Base-by-base conservation (phyloP, 768 basidiomycete species). In the Agaricus bisporus region DNA sequence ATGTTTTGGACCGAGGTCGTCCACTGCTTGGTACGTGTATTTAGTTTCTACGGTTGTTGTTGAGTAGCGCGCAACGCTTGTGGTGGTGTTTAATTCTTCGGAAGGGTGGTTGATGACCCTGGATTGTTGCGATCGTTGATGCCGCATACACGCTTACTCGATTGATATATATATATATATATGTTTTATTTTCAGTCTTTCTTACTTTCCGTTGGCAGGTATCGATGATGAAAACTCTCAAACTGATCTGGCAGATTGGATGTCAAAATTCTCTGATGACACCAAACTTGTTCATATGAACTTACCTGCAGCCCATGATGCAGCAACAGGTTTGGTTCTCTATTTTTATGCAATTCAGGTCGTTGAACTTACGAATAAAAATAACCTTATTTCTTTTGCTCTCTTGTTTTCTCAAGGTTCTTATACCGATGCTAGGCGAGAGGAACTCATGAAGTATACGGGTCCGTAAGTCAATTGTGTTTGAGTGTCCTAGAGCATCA, bases 291-390 rank as follows among this genome's bases (percentile, higher is more conserved):
- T 75, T 8, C 70, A 73, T 38, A 74, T 79, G 73, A 79, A 77
- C 57, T 57, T 80, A n/a, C 78, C 77, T 10, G 78, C 77, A 26
- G 76, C 74, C 2, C 78, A 80, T 55, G 78, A 80, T 61, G 67
- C 76, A 0, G 65, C 73, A 1, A 78, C 78, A 10, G 74, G 76
- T 74, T 61, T 28, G 66, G 4, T 14, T 54, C 55, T 22, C 26
- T 22, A 18, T 26, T 8, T 15, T 7, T 20, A 41, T 48, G 15
- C 9, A 17, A 4, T 9, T 9, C 28, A 12, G 14, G 2, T 18
- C 32, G 2, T 10, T 44, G 20, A 26, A 5, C 44, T 32, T 41
- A 43, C 12, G 2, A 45, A 2, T 32, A 8, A 11, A 32, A 4
- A 32, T 32, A 32, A 32, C 32, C 7, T 32, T 32, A 22, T 4